These are phyloP conservation scores for Amanita polypyramis DNA, from an alignment of 768 basidiomycete genomes.

Conservation along the genomic window DNA sequence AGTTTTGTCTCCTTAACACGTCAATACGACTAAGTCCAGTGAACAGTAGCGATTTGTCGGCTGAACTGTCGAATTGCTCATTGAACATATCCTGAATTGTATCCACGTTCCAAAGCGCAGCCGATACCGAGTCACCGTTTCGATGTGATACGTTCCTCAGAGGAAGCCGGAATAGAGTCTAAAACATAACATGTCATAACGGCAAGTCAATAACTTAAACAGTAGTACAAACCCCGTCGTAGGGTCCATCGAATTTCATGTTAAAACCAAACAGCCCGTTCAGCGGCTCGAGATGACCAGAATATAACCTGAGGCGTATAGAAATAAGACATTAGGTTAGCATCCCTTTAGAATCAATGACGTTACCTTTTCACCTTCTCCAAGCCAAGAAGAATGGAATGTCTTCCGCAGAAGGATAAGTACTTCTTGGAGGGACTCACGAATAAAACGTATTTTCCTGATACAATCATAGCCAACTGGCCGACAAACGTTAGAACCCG, in stretches of 20 bases:
- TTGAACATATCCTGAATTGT: conserved; percentile 18
- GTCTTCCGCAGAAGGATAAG: conserved; percentile 25
- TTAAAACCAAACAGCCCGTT: conserved; percentile 32
- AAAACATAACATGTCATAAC: not conserved
- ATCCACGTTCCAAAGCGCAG: conserved; percentile 13
- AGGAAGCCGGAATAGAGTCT: conserved; percentile 40
- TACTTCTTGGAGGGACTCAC: conserved; percentile 36
- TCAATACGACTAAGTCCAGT: conserved; percentile 23
- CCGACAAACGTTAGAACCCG: not conserved
- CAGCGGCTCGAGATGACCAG: conserved; percentile 28
- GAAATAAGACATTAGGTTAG: not conserved
- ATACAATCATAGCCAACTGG: conserved; percentile 24
- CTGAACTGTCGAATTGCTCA: conserved; percentile 19
- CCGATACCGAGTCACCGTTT: conserved; percentile 15
- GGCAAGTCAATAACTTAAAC: not conserved
- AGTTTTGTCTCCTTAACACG: conserved; percentile 14
- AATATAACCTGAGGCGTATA: conserved; percentile 23
- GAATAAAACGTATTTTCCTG: conserved; percentile 23
- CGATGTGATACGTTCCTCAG: conserved; percentile 22
- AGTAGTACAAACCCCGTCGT: conserved; percentile 27
- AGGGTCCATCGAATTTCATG: conserved; percentile 14
- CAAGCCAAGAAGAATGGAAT: conserved; percentile 22
- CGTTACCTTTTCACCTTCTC: conserved; percentile 23
- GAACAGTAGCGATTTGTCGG: conserved; percentile 31
- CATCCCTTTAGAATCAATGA: not conserved